Percentiles rank a stretch among this genome's conserved stretches.
These are phyloP conservation scores for Malus sylvestris DNA, from an alignment of 306 rosid genomes.

Conservation along the genomic window DNA sequence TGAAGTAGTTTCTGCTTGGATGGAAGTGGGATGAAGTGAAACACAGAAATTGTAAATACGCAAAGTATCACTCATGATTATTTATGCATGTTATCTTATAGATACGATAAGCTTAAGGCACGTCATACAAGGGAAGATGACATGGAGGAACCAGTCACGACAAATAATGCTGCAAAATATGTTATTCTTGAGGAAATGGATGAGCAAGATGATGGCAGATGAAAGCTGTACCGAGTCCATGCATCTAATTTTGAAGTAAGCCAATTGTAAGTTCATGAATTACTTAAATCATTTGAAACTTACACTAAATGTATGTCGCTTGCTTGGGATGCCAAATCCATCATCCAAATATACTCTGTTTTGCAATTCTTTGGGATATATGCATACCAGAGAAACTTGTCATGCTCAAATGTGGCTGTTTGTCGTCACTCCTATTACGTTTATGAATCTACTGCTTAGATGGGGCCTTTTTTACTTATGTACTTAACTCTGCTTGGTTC, in stretches of 20 bases:
- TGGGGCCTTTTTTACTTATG: background rate
- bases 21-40: background rate
- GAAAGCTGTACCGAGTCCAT: constrained; percentile 17
- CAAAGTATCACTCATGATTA: background rate
- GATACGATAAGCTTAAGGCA: constrained; percentile 69
- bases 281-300: background rate
- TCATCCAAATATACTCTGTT: background rate
- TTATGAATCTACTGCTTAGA: background rate
- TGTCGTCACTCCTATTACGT: background rate
- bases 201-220: constrained; percentile 48
- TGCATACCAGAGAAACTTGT: background rate
- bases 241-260: constrained; percentile 32
- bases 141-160: constrained; percentile 20
- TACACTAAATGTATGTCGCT: background rate
- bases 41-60: background rate
- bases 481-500: background rate
- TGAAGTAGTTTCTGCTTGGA: background rate
- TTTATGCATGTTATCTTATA: constrained; percentile 18
- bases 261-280: background rate
- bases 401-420: background rate
- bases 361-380: background rate
- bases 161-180: constrained; percentile 60
- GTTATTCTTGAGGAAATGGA: constrained; percentile 85
- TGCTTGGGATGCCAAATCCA: background rate
- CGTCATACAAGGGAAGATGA: constrained; percentile 35